Conservation (phyloP, 139 green algal species). For the Desmodesmus armatus region DNA sequence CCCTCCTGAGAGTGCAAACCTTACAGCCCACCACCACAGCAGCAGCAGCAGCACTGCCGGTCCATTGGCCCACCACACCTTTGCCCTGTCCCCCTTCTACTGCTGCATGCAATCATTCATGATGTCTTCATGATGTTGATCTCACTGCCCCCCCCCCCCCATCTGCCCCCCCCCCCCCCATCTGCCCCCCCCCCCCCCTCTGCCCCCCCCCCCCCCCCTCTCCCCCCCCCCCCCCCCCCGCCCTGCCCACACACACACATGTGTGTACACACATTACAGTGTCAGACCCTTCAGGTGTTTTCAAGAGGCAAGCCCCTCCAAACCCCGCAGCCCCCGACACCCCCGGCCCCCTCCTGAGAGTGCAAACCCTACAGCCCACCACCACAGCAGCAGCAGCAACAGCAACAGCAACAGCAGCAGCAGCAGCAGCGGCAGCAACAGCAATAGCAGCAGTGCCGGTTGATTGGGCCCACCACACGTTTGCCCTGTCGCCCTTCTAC, state of each 20-base stretch:
- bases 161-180: too few species aligned
- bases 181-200: too few species aligned
- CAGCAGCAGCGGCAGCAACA: neutral
- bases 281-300: neutral
- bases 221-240: too few species aligned
- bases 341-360: too few species aligned
- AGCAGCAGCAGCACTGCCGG: neutral
- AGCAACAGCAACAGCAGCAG: neutral
- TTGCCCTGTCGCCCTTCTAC: slow-evolving; percentile 5
- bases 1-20: slow-evolving; percentile 6
- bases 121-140: too few species aligned
- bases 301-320: neutral
- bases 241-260: too few species aligned
- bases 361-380: neutral
- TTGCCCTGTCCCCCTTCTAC: slow-evolving; percentile 1
- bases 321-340: neutral
- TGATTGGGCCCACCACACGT: slow-evolving; percentile 29
- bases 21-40: too few species aligned
- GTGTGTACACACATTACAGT: too few species aligned
- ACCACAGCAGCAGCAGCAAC: neutral
- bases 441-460: neutral
- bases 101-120: slow-evolving; percentile 25
- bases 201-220: too few species aligned
- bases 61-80: slow-evolving; percentile 28
- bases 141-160: too few species aligned